Conservation (phyloP, 2,329 filamentous ascomycete genomes). For the Conoideocrella luteorostrata region DNA sequence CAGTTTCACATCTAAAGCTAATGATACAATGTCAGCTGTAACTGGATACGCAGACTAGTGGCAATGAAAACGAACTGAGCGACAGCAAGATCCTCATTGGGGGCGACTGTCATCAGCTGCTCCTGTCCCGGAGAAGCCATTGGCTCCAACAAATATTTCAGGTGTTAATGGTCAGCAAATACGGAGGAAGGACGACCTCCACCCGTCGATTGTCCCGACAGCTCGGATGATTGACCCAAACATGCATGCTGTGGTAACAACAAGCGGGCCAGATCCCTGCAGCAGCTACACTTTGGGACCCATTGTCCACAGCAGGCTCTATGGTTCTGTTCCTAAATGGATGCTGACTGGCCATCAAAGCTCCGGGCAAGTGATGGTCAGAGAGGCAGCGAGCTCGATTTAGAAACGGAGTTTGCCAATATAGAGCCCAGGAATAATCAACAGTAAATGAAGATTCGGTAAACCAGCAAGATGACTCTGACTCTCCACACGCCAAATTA, state of each 20-base stretch:
- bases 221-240: constrained; percentile 7
- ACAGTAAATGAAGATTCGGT: no score
- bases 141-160: background rate
- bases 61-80: no score
- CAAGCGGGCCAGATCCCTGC: constrained; percentile 10
- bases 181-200: background rate
- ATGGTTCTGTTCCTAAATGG: background rate
- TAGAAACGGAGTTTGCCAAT: no score
- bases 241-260: constrained; percentile 2
- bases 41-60: no score
- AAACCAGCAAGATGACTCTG: no score
- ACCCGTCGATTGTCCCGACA: constrained; percentile 9
- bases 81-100: no score
- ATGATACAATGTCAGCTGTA: no score
- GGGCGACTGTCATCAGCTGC: background rate
- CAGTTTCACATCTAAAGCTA: no score
- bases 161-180: background rate
- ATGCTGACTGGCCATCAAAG: background rate
- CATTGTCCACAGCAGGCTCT: background rate
- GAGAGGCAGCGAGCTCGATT: background rate
- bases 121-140: background rate
- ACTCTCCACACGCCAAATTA: no score
- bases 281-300: background rate
- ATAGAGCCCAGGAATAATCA: no score
- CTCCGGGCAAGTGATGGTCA: constrained; percentile 1